phyloP scores from a whole-genome alignment of 805 yeast species.

The Lipomyces mesembrius region DNA sequence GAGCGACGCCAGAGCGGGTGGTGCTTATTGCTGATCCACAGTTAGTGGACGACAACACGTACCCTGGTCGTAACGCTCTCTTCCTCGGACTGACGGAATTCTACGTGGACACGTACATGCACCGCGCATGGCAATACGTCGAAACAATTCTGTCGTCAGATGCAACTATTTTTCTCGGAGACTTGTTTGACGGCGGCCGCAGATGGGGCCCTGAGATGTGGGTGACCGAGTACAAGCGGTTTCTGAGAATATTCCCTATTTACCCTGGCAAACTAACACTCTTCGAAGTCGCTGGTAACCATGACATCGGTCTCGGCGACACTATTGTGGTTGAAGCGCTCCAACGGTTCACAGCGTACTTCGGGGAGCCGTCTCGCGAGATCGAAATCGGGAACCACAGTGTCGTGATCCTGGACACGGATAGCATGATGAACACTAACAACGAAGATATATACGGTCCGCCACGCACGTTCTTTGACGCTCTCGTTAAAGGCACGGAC shows the following conservation, averaged over 20 bases:
- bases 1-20: constrained; percentile 30
- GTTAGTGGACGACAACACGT: constrained; percentile 83
- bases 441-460: constrained; percentile 52
- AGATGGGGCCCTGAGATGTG: constrained; percentile 74
- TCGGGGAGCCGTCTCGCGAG: constrained; percentile 68
- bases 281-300: constrained; percentile 78
- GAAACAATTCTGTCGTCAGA: constrained; percentile 71
- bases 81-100: constrained; percentile 61
- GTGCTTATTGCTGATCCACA: constrained; percentile 89
- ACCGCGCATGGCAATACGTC: constrained; percentile 68
- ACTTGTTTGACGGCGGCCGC: constrained; percentile 92
- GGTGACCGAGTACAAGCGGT: constrained; percentile 73
- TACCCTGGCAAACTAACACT: constrained; percentile 40
- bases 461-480: constrained; percentile 59
- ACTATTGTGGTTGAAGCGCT: constrained; percentile 61
- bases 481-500: constrained; percentile 25
- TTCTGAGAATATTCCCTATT: constrained; percentile 65
- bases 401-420: constrained; percentile 76
- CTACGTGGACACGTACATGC: constrained; percentile 78
- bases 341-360: constrained; percentile 67
- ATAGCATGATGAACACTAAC: constrained; percentile 69
- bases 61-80: constrained; percentile 66
- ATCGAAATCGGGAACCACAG: constrained; percentile 70
- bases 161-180: constrained; percentile 81
- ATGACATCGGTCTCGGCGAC: constrained; percentile 92